Evolutionary conservation across 73 alveolate species (phyloP).

Genomic region (Paraurostyla sp.): DNA sequence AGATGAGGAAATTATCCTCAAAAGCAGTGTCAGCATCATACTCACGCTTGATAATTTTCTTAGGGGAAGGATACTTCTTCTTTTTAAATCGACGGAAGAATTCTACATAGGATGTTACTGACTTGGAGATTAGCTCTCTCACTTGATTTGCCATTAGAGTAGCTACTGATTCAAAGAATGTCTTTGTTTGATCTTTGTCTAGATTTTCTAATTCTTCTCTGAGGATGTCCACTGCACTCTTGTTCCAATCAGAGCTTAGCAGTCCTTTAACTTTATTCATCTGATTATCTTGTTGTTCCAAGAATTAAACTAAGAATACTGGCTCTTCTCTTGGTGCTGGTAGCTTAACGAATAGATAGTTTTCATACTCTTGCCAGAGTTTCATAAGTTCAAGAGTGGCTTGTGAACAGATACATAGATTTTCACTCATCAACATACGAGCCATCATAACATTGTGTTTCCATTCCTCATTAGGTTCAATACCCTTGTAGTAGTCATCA

Average conservation of each 20-base stretch:
- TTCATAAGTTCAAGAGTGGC: conserved; percentile 88
- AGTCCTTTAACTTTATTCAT: conserved; percentile 71
- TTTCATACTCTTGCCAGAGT: conserved; percentile 91
- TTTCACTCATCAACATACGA: conserved; percentile 90
- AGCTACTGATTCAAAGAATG: conserved; percentile 91
- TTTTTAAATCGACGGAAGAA: conserved; percentile 88
- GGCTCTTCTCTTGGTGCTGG: conserved; percentile 91
- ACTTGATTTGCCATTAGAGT: conserved; percentile 93
- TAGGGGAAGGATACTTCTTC: conserved; percentile 74
- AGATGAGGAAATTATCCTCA: conserved; percentile 88
- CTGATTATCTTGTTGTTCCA: conserved; percentile 77
- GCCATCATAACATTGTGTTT: conserved; percentile 95
- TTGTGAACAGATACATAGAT: conserved; percentile 88
- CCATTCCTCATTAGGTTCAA: conserved; percentile 94
- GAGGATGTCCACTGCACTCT: conserved; percentile 78
- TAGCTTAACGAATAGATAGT: conserved; percentile 82
- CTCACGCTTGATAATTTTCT: conserved; percentile 78
- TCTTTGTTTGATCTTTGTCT: conserved; percentile 89
- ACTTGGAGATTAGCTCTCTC: conserved; percentile 84
- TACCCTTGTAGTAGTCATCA: conserved; percentile 84
- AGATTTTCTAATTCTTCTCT: conserved; percentile 84
- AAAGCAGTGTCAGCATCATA: conserved; percentile 82
- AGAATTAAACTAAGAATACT: conserved; percentile 75
- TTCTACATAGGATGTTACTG: conserved; percentile 80
- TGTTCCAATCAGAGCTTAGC: conserved; percentile 83